phyloP scores from a whole-genome alignment of 2,329 filamentous ascomycete species.

The Fusarium sp. region DNA sequence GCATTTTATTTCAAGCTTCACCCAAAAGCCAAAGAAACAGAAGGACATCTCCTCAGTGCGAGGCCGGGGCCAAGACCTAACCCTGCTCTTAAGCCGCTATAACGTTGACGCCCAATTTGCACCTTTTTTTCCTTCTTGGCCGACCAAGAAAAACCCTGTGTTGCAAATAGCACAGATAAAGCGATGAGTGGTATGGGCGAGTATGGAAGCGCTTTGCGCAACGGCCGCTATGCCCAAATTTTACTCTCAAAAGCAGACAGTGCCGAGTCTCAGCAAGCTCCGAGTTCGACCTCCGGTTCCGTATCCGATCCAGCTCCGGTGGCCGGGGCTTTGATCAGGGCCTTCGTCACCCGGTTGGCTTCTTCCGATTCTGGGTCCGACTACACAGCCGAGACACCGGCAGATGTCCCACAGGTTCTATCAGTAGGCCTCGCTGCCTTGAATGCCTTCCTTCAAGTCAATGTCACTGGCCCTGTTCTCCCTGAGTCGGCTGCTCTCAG shows the following conservation, averaged over 20 bases:
- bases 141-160: background rate
- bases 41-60: slow-evolving; percentile 1
- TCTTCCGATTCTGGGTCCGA: slow-evolving; percentile 9
- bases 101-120: slow-evolving; percentile 28
- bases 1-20: background rate
- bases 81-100: slow-evolving; percentile 25
- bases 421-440: slow-evolving; percentile 58
- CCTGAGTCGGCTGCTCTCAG: slow-evolving; percentile 48
- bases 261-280: slow-evolving; percentile 20
- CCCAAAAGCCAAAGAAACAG: background rate
- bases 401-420: slow-evolving; percentile 33
- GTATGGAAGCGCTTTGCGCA: slow-evolving; percentile 40
- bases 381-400: background rate
- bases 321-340: slow-evolving; percentile 38
- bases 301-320: slow-evolving; percentile 39
- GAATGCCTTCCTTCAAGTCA: slow-evolving; percentile 84
- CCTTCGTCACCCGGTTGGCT: slow-evolving; percentile 27
- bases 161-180: slow-evolving; percentile 1
- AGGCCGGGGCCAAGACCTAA: slow-evolving; percentile 37
- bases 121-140: background rate
- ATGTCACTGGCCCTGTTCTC: slow-evolving; percentile 88
- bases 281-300: slow-evolving; percentile 35
- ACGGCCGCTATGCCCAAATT: slow-evolving; percentile 41
- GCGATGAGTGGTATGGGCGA: slow-evolving; percentile 3
- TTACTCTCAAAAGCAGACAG: slow-evolving; percentile 33